These are phyloP conservation scores for Diaporthe aspalathi DNA, from an alignment of 2,329 filamentous ascomycete species.

Conservation along the genomic window DNA sequence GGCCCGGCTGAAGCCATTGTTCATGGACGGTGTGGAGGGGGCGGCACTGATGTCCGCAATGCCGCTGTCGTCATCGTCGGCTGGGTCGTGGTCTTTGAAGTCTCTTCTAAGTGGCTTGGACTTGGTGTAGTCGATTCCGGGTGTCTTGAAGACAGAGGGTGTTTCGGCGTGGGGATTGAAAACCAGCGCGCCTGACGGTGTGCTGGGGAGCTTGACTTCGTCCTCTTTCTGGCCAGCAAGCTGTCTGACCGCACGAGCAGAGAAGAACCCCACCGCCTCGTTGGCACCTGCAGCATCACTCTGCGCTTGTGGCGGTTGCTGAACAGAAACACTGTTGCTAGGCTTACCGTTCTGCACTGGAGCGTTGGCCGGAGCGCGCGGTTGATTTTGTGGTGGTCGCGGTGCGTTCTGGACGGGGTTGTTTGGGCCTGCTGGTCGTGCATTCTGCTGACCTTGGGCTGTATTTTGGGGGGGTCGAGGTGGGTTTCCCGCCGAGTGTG, in stretches of 20 bases:
- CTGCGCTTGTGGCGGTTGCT: constrained; percentile 40
- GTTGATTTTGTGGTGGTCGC: constrained; percentile 41
- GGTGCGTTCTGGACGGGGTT: constrained; percentile 38
- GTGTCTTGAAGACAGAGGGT: constrained; percentile 89
- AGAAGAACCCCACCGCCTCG: constrained; percentile 74
- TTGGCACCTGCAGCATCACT: constrained; percentile 42
- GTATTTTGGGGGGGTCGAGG: constrained; percentile 51
- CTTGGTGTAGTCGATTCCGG: constrained; percentile 83
- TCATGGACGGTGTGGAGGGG: constrained; percentile 12
- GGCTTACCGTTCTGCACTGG: constrained; percentile 33
- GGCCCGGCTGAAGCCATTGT: constrained; percentile 8
- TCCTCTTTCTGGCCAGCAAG: constrained; percentile 59
- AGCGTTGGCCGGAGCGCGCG: constrained; percentile 39
- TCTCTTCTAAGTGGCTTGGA: constrained; percentile 77
- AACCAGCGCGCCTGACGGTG: constrained; percentile 60
- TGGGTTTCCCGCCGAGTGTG: constrained; percentile 47
- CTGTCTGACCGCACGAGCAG: constrained; percentile 72
- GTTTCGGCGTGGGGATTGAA: constrained; percentile 83
- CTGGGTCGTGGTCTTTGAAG: constrained; percentile 62
- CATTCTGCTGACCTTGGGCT: constrained; percentile 14
- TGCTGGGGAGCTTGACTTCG: constrained; percentile 54
- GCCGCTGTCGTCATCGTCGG: constrained; percentile 41
- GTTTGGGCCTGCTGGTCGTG: constrained; percentile 38
- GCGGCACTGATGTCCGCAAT: background rate
- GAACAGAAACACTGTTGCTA: constrained; percentile 43